Evolutionary conservation across 2,329 filamentous ascomycete genomes (phyloP).

Genomic region (Aspergillus sp.): DNA sequence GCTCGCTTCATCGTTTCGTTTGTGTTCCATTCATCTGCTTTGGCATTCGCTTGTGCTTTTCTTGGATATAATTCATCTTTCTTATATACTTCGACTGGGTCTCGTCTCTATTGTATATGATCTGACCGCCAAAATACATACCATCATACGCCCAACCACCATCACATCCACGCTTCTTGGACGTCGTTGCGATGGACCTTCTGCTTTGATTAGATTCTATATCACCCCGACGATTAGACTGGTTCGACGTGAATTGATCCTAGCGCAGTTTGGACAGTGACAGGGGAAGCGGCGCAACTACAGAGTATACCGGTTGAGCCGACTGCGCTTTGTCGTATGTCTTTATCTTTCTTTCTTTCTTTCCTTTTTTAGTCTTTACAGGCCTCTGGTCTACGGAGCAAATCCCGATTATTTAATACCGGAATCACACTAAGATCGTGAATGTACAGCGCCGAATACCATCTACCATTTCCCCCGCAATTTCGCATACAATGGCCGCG

Average conservation of each 20-base stretch:
- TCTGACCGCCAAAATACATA: not conserved
- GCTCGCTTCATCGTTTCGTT: slow-evolving; percentile 1
- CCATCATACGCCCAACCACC: not conserved
- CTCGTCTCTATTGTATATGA: not conserved
- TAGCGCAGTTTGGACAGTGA: too few relatives aligned
- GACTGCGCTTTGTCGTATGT: too few relatives aligned
- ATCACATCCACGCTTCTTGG: too few relatives aligned
- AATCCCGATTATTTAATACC: too few relatives aligned
- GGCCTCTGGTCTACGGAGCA: too few relatives aligned
- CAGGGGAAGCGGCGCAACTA: too few relatives aligned
- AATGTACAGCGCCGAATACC: not conserved
- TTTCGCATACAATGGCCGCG: slow-evolving; percentile 10
- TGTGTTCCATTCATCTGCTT: not conserved
- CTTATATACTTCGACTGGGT: not conserved
- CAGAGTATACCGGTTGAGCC: too few relatives aligned
- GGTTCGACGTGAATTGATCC: too few relatives aligned
- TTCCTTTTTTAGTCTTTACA: too few relatives aligned
- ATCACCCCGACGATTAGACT: too few relatives aligned
- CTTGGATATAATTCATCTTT: not conserved
- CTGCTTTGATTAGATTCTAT: too few relatives aligned
- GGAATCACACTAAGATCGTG: not conserved
- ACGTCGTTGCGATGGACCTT: not conserved
- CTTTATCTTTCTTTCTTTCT: too few relatives aligned
- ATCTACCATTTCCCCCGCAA: not conserved
- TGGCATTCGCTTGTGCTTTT: slow-evolving; percentile 3